Percentiles rank a stretch among this genome's conserved stretches.
phyloP scores from a whole-genome alignment of 179 eudicot genomes.

The Patellifolia procumbens region DNA sequence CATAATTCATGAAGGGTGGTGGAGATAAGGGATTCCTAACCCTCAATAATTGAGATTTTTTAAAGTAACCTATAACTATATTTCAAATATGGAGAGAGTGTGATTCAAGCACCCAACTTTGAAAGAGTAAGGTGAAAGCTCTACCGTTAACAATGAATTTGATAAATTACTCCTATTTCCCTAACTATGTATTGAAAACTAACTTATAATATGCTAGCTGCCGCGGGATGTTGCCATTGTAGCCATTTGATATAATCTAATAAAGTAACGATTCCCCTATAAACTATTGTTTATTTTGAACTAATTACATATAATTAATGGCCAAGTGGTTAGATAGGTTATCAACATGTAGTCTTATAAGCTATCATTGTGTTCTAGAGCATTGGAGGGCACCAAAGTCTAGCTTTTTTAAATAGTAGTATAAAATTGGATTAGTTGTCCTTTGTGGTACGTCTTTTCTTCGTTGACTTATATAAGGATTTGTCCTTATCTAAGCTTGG shows the following conservation, averaged over 20 bases:
- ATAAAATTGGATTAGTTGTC: neutral
- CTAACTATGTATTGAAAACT: neutral
- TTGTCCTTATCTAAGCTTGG: neutral
- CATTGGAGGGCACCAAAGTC: neutral
- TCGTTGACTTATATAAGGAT: slow-evolving; percentile 6
- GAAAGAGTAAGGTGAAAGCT: too few species aligned
- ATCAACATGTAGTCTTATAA: slow-evolving; percentile 5
- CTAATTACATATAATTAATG: too few species aligned
- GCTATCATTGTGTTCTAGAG: neutral
- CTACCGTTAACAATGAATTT: too few species aligned
- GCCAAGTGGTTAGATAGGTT: slow-evolving; percentile 3
- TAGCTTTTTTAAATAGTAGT: neutral
- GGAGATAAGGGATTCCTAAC: too few species aligned
- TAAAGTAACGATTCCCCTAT: too few species aligned
- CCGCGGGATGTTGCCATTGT: neutral
- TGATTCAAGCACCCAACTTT: too few species aligned
- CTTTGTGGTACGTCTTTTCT: slow-evolving; percentile 17
- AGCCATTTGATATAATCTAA: neutral
- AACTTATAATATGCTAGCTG: neutral
- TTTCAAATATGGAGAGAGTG: too few species aligned
- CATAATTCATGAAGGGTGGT: too few species aligned
- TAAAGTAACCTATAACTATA: too few species aligned
- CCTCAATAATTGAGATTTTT: too few species aligned
- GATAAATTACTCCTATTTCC: neutral
- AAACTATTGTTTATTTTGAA: neutral